Base-by-base conservation (phyloP, 345 rosid species). In the Hirschfeldia incana region DNA sequence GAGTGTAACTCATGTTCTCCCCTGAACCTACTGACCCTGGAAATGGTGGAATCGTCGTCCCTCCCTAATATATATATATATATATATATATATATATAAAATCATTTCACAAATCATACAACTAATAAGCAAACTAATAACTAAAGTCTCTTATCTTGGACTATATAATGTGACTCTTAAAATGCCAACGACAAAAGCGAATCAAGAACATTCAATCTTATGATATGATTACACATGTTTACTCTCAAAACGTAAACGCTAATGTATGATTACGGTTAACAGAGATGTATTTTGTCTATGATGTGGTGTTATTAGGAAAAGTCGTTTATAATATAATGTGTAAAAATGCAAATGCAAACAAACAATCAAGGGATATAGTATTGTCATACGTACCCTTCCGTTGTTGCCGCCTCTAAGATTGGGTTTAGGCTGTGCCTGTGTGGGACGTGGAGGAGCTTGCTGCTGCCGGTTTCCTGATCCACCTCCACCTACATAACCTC, bases 41-140 rank as follows among this genome's bases (percentile, higher is more conserved):
- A 15, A 81, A 76, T 72, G 83, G 83, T 2, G 83, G 83, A 15
- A 81, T 81, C 8, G 83, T 76, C 6, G 74, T 77, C 26, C 42
- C 60, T 75, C 65, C 66, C 66, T 69, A 65, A 75, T 11, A 29
- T 28, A 60, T 16, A 8, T 32, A 51, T 21, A 21, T 21, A 21
- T 16, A 8, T 32, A 51, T 21, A 21, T 21, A 21, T 21, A 21
- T 21, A 21, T 21, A 21, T 21, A 21, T 21, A 21, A 21, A 15
- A 29, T n/a, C 4, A 2, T 53, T 36, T 36, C 58, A 21, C 42
- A 67, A 10, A 55, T 6, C 42, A 57, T 65, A 69, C n/a, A 10
- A 53, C 6, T 10, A 46, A 46, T 46, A 46, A 46, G 55, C 55
- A 0, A 44, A 46, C 16, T 11, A 11, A 4, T 46, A 12, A 15